These are phyloP conservation scores for Austroboletus rostrupii DNA, from an alignment of 1,284 basidiomycete genomes.

Conservation along the genomic window DNA sequence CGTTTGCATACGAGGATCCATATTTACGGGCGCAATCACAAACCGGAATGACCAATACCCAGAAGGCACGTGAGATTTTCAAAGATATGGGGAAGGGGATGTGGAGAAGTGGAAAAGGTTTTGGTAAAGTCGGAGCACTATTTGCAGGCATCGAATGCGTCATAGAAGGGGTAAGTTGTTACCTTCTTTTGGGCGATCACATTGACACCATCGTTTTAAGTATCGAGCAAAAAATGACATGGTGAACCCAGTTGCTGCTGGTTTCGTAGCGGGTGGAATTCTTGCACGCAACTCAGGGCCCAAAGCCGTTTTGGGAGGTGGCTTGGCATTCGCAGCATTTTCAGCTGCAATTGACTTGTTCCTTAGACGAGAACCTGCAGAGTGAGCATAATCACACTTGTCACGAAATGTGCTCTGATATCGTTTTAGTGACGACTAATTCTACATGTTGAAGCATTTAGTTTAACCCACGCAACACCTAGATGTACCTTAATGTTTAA, in stretches of 20 bases:
- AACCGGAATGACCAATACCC: conserved; percentile 55
- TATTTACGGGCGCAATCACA: conserved; percentile 68
- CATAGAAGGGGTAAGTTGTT: conserved; percentile 82
- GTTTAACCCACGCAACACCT: no score
- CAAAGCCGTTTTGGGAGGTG: conserved; percentile 78
- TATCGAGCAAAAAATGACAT: conserved; percentile 96
- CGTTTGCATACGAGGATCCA: conserved; percentile 95
- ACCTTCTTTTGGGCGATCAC: not conserved
- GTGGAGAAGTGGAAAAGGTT: conserved; percentile 88
- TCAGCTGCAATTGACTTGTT: conserved; percentile 86
- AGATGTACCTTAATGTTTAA: conserved; percentile 15
- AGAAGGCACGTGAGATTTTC: conserved; percentile 85
- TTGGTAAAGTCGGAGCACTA: conserved; percentile 91
- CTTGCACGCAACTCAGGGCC: conserved; percentile 85
- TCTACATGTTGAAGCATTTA: no score
- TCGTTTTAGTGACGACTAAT: conserved; percentile 22
- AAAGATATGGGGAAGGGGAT: conserved; percentile 94
- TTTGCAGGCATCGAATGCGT: conserved; percentile 95
- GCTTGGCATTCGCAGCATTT: conserved; percentile 86
- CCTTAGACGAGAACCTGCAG: conserved; percentile 77
- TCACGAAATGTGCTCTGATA: conserved; percentile 1
- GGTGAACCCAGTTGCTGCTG: conserved; percentile 72
- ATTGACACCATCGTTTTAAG: conserved; percentile 39
- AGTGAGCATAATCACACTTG: conserved; percentile 48
- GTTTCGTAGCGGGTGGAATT: conserved; percentile 75